Evolutionary conservation across 225 moss, liverwort and hornwort species (phyloP).

Genomic region (Ulota crispa): DNA sequence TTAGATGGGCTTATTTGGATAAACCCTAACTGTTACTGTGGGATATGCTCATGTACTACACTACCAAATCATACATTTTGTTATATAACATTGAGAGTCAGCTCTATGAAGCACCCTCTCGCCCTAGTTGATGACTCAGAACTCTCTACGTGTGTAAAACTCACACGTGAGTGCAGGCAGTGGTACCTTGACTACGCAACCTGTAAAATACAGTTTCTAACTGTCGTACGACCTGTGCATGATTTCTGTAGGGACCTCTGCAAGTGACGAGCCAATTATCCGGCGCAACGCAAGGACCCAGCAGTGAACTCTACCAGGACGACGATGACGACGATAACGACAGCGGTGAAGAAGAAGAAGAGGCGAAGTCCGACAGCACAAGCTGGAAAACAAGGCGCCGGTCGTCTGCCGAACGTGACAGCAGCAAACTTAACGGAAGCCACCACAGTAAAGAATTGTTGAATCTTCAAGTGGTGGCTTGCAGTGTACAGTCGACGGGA

Average conservation of each 20-base stretch:
- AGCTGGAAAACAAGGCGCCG: slow-evolving; percentile 50
- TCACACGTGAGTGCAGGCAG: too few species aligned
- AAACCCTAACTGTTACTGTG: too few species aligned
- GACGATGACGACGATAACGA: slow-evolving; percentile 79
- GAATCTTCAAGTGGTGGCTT: slow-evolving; percentile 47
- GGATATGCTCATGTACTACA: neutral
- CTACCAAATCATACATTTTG: neutral
- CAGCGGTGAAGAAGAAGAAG: slow-evolving; percentile 82
- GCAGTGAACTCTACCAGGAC: slow-evolving; percentile 55
- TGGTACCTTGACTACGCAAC: neutral
- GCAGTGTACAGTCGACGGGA: slow-evolving; percentile 16
- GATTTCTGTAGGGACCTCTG: slow-evolving; percentile 51
- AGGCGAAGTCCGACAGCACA: slow-evolving; percentile 69
- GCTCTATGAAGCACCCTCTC: too few species aligned
- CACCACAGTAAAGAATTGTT: slow-evolving; percentile 18
- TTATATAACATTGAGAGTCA: neutral
- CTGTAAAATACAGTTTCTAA: neutral
- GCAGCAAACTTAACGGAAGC: neutral
- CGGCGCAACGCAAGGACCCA: slow-evolving; percentile 51
- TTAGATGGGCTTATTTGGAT: neutral
- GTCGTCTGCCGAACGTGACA: slow-evolving; percentile 9
- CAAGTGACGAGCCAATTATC: slow-evolving; percentile 73
- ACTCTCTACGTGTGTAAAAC: too few species aligned
- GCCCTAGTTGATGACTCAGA: too few species aligned
- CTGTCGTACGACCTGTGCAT: neutral